Base-by-base conservation (phyloP, 2,329 filamentous ascomycete genomes). In the Aspergillus sp. region DNA sequence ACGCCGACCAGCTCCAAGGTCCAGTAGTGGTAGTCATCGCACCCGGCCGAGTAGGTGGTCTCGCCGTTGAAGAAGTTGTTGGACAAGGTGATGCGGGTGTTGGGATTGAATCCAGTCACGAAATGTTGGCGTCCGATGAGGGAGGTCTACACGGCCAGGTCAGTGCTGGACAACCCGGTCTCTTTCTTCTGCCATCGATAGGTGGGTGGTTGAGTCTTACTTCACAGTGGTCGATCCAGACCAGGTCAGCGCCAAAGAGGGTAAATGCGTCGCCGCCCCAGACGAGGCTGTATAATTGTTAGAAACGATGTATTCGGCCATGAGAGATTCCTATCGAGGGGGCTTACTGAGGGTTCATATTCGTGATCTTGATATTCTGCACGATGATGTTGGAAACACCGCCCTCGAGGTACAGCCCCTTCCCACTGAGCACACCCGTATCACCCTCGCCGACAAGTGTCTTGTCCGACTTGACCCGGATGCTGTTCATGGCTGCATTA, bases 251-350 rank as follows among this genome's bases (percentile, higher is more conserved):
- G 43, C 76, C 72, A 54, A 82, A 73, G 7, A 85, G 68, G 39
- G 80, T 83, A 67, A 86, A 82, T 37, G 80, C 83, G 67, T 85
- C 83, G 55, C 83, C 83, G 55, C 83, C 83, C 83, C 83, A 85
- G 64, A 86, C 81, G 64, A 27, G 24, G 24, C 24, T 27, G 24
- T 8, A 27, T 27, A 2, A 3, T 27, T 8, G 4, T 27, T 8
- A 27, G 24, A 27, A 9, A 27, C 24, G 24, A 27, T 27, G 24
- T 27, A 3, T 27, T 27, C 2, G 7, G 1, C 7, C 24, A 27
- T 27, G 3, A 9, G 7, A 2, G 6, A 27, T 27, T 8, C 24
- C 2, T 2, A 2, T 27, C 0, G 2, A 27, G 7, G 24, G 7
- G 24, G 24, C 7, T 8, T 84, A 82, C 68, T 82, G 67, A 14